Evolutionary conservation across 2,329 filamentous ascomycete genomes (phyloP).

Genomic region (Claviceps monticola): DNA sequence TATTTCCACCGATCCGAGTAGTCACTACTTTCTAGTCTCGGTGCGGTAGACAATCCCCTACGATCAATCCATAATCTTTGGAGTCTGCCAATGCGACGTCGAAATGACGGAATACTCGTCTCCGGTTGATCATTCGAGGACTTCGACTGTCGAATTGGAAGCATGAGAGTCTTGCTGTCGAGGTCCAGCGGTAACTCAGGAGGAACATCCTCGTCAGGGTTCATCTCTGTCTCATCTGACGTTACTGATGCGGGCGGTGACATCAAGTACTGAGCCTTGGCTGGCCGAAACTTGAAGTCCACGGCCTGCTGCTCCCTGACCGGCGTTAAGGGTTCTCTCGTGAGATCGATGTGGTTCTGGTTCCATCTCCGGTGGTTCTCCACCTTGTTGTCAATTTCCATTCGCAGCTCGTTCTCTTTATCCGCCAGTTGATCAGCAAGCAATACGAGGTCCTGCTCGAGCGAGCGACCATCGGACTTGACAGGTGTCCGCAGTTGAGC

Average conservation of each 20-base stretch:
- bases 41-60: slow-evolving; percentile 45
- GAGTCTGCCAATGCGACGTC: slow-evolving; percentile 70
- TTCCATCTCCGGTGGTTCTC: slow-evolving; percentile 89
- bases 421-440: slow-evolving; percentile 67
- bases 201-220: slow-evolving; percentile 30
- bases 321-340: slow-evolving; percentile 71
- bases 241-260: slow-evolving; percentile 46
- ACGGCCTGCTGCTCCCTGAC: slow-evolving; percentile 49
- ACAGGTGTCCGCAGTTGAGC: slow-evolving; percentile 56
- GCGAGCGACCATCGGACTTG: slow-evolving; percentile 53
- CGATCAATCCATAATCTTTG: slow-evolving; percentile 83
- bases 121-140: slow-evolving; percentile 22
- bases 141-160: slow-evolving; percentile 31
- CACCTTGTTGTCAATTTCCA: slow-evolving; percentile 75
- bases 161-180: slow-evolving; percentile 16
- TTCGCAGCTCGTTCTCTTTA: slow-evolving; percentile 66
- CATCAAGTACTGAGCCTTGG: slow-evolving; percentile 57
- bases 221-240: slow-evolving; percentile 40
- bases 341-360: slow-evolving; percentile 75
- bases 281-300: slow-evolving; percentile 54
- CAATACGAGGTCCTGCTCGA: slow-evolving; percentile 66
- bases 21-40: slow-evolving; percentile 26
- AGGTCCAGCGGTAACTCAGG: slow-evolving; percentile 27
- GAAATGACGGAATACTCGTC: slow-evolving; percentile 50
- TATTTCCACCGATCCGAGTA: slow-evolving; percentile 68